Percentiles rank a stretch among this genome's conserved stretches.
These are phyloP conservation scores for Vicia faba DNA, from an alignment of 306 rosid genomes.

Conservation along the genomic window DNA sequence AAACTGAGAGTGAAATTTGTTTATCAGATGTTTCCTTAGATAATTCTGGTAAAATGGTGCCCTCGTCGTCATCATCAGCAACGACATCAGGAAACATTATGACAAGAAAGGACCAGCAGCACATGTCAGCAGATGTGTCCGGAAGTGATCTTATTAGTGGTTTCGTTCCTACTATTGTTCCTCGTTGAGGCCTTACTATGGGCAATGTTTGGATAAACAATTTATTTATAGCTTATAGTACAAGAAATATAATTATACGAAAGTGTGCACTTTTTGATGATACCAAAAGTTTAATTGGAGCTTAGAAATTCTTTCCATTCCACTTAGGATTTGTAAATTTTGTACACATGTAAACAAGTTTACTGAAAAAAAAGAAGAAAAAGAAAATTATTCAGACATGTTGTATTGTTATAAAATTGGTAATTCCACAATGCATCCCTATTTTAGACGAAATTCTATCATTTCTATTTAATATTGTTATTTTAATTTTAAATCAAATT, in stretches of 20 bases:
- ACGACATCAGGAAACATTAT: constrained; percentile 36
- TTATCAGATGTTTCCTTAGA: constrained; percentile 47
- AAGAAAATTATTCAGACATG: neutral
- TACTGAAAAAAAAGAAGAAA: neutral
- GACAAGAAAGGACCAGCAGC: constrained; percentile 41
- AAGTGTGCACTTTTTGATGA: neutral
- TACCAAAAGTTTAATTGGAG: constrained; percentile 19
- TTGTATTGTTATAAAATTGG: no score
- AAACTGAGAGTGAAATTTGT: constrained; percentile 44
- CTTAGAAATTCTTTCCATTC: neutral
- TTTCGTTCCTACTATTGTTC: constrained; percentile 56
- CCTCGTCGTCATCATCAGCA: constrained; percentile 36
- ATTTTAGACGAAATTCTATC: no score
- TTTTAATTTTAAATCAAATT: no score
- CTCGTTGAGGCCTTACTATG: constrained; percentile 43
- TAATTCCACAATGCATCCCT: no score
- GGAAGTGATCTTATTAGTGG: constrained; percentile 71
- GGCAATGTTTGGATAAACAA: no score
- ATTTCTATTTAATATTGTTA: no score
- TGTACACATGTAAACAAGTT: constrained; percentile 7
- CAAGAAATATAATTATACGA: constrained; percentile 15
- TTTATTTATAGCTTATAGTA: no score
- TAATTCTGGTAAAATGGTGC: constrained; percentile 41
- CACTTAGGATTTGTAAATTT: constrained; percentile 36
- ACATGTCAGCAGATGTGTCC: constrained; percentile 40